Evolutionary conservation across 768 basidiomycete genomes (phyloP), one percentile per base, ranked within the genome.

Genomic region (Tylopilus sp.): DNA sequence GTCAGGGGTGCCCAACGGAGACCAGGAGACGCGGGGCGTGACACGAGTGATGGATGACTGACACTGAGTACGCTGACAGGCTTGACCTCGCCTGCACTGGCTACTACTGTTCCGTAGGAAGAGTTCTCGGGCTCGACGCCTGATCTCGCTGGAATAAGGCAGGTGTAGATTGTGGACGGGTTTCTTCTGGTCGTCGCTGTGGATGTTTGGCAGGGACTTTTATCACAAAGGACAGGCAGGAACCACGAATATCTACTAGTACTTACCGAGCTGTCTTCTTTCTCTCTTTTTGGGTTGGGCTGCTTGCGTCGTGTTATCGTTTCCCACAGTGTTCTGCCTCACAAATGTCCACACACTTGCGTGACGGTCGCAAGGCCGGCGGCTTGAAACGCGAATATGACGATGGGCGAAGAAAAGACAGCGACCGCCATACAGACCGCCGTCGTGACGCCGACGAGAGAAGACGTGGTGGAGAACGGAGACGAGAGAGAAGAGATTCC

Each of bases 51-150:
- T 53, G 40, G 31, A 53, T 11, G 61, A 56, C 36, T 61, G 64
- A 63, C 55, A 57, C 23, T 53, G 13, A 48, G 56, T 23, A 43
- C 44, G 4, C 17, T 43, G 3, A 17, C 36, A 9, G 22, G 18
- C 23, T 10, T 17, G 39, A 22, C 45, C 25, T 26, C 45, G 18
- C 56, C 60, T 39, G 40, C 56, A 21, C n/a, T n/a, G n/a, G n/a
- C n/a, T n/a, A n/a, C n/a, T n/a, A 39, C 45, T 6, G 39, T 41
- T 15, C 63, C 66, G 17, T 63, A 59, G 28, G 49, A 63, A 20
- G 57, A 52, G 21, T 65, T 63, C 50, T 65, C 56, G 15, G 55
- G 58, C 36, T 61, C 58, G 38, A 66, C 66, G 5, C 45, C 57
- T 12, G 26, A 22, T 12, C 20, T 21, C 6, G 28, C 18, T 6